phyloP scores from a whole-genome alignment of 768 basidiomycete genomes.

The Auricularia auricula-judae region DNA sequence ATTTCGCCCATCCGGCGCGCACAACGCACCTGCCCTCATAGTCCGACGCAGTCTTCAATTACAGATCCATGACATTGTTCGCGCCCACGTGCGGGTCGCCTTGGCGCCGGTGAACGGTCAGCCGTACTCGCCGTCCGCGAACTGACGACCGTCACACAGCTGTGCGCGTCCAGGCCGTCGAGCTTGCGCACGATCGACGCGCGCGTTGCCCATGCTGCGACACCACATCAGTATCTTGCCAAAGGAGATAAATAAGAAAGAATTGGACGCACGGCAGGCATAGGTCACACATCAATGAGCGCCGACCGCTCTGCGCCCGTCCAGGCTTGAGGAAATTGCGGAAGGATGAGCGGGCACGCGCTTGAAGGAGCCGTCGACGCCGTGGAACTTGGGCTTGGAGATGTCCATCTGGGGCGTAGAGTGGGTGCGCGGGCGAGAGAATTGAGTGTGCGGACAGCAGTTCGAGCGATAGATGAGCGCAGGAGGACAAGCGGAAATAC shows the following conservation, averaged over 20 bases:
- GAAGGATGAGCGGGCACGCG: slow-evolving; percentile 29
- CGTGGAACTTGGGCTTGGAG: too few species aligned
- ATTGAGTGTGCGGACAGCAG: too few species aligned
- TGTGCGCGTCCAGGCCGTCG: slow-evolving; percentile 79
- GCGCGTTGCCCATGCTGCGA: slow-evolving; percentile 83
- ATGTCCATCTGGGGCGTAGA: too few species aligned
- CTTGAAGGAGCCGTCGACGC: too few species aligned
- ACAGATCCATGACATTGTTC: slow-evolving; percentile 28
- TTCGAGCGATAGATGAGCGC: too few species aligned
- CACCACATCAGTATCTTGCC: background rate
- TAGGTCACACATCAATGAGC: slow-evolving; percentile 85
- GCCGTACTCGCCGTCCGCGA: slow-evolving; percentile 24
- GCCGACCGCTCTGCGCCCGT: too few species aligned
- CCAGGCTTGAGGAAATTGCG: slow-evolving; percentile 42
- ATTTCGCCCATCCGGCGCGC: background rate
- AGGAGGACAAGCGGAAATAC: too few species aligned
- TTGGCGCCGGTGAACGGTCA: slow-evolving; percentile 28
- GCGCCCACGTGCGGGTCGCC: slow-evolving; percentile 24
- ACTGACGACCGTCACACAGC: slow-evolving; percentile 39
- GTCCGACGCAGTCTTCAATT: slow-evolving; percentile 15
- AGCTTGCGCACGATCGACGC: slow-evolving; percentile 81
- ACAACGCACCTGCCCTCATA: slow-evolving; percentile 20
- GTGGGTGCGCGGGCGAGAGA: too few species aligned
- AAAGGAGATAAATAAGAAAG: too few species aligned
- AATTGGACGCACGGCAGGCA: slow-evolving; percentile 58